Evolutionary conservation across 345 rosid genomes (phyloP).

Genomic region (Populus euphratica): DNA sequence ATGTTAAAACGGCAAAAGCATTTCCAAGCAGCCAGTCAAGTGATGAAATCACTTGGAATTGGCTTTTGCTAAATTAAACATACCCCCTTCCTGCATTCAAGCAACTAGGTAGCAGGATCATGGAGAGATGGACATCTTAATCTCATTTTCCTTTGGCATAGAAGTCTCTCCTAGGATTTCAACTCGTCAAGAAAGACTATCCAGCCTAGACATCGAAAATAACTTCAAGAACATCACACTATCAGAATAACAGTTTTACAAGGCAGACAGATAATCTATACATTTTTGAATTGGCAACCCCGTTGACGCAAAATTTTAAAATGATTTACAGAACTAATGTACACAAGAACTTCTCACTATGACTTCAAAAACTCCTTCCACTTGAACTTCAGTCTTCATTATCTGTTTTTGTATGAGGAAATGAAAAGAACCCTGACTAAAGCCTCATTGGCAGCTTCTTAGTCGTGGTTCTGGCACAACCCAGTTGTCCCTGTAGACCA

Average conservation of each 20-base stretch:
- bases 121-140: background rate
- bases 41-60: background rate
- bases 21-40: background rate
- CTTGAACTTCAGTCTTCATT: constrained; percentile 16
- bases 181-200: background rate
- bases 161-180: background rate
- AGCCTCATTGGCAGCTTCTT: constrained; percentile 53
- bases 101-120: background rate
- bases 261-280: background rate
- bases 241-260: background rate
- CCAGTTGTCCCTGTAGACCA: constrained; percentile 3
- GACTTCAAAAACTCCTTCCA: constrained; percentile 23
- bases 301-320: background rate
- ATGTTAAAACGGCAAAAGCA: background rate
- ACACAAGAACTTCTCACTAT: constrained; percentile 14
- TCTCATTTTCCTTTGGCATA: background rate
- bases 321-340: background rate
- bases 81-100: background rate
- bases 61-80: background rate
- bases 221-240: background rate
- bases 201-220: background rate
- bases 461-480: constrained; percentile 18
- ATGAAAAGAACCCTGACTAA: constrained; percentile 42
- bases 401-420: background rate
- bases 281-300: background rate